phyloP scores from a whole-genome alignment of 2,329 filamentous ascomycete species.

The Graphilbum sp. region DNA sequence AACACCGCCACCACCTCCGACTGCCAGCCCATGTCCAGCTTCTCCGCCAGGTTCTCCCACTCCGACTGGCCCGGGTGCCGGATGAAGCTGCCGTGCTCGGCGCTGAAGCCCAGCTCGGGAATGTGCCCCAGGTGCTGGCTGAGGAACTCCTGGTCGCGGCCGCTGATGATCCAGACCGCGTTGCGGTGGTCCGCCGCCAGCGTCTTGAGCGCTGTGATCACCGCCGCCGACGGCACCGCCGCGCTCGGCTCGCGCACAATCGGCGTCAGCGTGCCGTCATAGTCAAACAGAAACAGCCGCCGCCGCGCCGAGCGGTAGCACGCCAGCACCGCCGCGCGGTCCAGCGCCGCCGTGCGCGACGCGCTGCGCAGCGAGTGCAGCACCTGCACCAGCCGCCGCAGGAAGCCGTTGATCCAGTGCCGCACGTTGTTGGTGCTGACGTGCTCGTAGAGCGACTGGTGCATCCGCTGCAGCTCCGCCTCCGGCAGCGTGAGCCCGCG shows the following conservation, averaged over 20 bases:
- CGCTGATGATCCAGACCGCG: slow-evolving; percentile 95
- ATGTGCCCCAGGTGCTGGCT: slow-evolving; percentile 90
- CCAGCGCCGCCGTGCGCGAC: slow-evolving; percentile 65
- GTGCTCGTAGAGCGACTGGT: slow-evolving; percentile 62
- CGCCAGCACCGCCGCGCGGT: slow-evolving; percentile 53
- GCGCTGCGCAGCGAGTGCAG: slow-evolving; percentile 61
- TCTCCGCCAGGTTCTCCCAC: slow-evolving; percentile 83
- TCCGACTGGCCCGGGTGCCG: slow-evolving; percentile 56
- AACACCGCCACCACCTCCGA: slow-evolving; percentile 69
- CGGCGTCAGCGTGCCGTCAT: slow-evolving; percentile 89
- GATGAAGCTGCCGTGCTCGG: slow-evolving; percentile 94
- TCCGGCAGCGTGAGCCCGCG: slow-evolving; percentile 61
- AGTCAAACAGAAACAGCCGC: slow-evolving; percentile 96
- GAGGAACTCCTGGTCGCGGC: slow-evolving; percentile 82
- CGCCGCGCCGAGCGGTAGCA: slow-evolving; percentile 61
- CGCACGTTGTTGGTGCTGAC: slow-evolving; percentile 78
- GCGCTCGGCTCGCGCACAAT: slow-evolving; percentile 86
- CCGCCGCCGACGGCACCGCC: slow-evolving; percentile 70
- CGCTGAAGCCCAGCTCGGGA: slow-evolving; percentile 73
- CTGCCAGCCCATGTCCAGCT: slow-evolving; percentile 86
- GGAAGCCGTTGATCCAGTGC: slow-evolving; percentile 65
- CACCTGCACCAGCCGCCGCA: slow-evolving; percentile 65
- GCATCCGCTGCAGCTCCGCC: slow-evolving; percentile 49
- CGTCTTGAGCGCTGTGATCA: slow-evolving; percentile 63
- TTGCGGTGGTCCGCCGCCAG: slow-evolving; percentile 70